Evolutionary conservation across 805 yeast species (phyloP).

Genomic region (Jamesozyma lodderae): DNA sequence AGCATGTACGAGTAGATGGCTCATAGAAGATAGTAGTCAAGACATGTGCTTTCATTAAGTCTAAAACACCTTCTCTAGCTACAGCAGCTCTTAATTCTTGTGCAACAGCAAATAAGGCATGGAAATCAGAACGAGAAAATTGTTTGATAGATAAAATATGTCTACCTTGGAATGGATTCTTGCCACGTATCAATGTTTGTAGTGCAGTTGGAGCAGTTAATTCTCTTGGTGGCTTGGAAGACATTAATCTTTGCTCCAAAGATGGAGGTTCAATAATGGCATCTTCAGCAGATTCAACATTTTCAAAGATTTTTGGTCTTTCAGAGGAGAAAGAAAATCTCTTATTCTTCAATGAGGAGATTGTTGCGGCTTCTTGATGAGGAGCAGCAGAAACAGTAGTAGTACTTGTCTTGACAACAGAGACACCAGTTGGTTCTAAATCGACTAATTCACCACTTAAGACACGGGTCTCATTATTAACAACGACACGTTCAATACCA

Average conservation of each 20-base stretch:
- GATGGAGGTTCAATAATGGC: slow-evolving; percentile 43
- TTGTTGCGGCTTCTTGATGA: slow-evolving; percentile 27
- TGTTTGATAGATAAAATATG: slow-evolving; percentile 84
- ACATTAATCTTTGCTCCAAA: slow-evolving; percentile 43
- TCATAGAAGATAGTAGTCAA: slow-evolving; percentile 94
- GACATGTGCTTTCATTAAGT: slow-evolving; percentile 80
- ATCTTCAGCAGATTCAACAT: slow-evolving; percentile 38
- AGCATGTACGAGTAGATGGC: slow-evolving; percentile 94
- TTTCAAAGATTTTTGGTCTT: slow-evolving; percentile 29
- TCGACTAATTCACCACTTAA: slow-evolving; percentile 72
- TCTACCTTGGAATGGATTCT: slow-evolving; percentile 85
- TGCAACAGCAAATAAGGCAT: slow-evolving; percentile 89
- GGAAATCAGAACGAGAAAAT: slow-evolving; percentile 80
- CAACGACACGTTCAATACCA: slow-evolving; percentile 79
- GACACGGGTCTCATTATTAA: slow-evolving; percentile 70
- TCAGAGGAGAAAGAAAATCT: slow-evolving; percentile 47
- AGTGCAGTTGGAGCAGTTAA: slow-evolving; percentile 73
- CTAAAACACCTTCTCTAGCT: slow-evolving; percentile 91
- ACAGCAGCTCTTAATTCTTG: slow-evolving; percentile 96
- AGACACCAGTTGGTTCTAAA: slow-evolving; percentile 52
- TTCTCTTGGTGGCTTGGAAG: slow-evolving; percentile 63
- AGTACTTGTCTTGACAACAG: slow-evolving; percentile 39
- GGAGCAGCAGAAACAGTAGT: slow-evolving; percentile 25
- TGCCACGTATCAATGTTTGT: slow-evolving; percentile 61
- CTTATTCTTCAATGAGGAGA: slow-evolving; percentile 3